Conservation (phyloP, 495 filamentous ascomycete species). For the Penicillium cataractarum region DNA sequence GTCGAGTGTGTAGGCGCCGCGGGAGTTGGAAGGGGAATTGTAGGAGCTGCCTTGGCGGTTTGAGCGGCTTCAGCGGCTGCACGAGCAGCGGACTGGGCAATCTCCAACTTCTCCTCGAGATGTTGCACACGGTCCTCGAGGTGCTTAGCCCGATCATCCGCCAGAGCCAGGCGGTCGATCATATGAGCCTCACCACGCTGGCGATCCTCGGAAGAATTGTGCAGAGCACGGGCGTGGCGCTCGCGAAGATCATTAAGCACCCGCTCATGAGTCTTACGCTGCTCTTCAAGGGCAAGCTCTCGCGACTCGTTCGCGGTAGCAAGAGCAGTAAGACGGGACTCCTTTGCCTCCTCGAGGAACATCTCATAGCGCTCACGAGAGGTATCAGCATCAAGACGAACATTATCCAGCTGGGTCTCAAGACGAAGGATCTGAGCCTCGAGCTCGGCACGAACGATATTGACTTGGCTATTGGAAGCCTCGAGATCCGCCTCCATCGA, state of each 20-base stretch:
- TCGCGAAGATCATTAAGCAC: conserved; percentile 62
- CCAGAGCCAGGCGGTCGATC: conserved; percentile 70
- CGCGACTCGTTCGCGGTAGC: conserved; percentile 61
- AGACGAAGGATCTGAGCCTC: conserved; percentile 72
- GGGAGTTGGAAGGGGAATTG: conserved; percentile 27
- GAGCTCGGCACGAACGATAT: conserved; percentile 74
- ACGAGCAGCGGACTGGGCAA: conserved; percentile 85
- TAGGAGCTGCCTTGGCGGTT: conserved; percentile 53
- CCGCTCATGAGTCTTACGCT: conserved; percentile 70
- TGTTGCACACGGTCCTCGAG: conserved; percentile 79
- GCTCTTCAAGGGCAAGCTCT: conserved; percentile 66
- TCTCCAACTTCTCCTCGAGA: conserved; percentile 86
- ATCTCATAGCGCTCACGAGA: conserved; percentile 73
- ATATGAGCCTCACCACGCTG: conserved; percentile 69
- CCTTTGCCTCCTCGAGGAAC: conserved; percentile 73
- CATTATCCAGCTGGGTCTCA: conserved; percentile 69
- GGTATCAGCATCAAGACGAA: conserved; percentile 73
- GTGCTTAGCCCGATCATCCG: conserved; percentile 77
- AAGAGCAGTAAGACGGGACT: conserved; percentile 54
- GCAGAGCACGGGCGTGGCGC: conserved; percentile 73
- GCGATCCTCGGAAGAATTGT: conserved; percentile 71
- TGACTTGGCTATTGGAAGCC: conserved; percentile 78
- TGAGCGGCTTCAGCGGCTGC: conserved; percentile 86
- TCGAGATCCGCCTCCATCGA: conserved; percentile 82
- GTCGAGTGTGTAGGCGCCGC: conserved; percentile 36